Evolutionary conservation across 192 early-diverging fungal genomes (phyloP), one percentile per base, ranked within the genome.

Genomic region (Entomortierella parvispora): DNA sequence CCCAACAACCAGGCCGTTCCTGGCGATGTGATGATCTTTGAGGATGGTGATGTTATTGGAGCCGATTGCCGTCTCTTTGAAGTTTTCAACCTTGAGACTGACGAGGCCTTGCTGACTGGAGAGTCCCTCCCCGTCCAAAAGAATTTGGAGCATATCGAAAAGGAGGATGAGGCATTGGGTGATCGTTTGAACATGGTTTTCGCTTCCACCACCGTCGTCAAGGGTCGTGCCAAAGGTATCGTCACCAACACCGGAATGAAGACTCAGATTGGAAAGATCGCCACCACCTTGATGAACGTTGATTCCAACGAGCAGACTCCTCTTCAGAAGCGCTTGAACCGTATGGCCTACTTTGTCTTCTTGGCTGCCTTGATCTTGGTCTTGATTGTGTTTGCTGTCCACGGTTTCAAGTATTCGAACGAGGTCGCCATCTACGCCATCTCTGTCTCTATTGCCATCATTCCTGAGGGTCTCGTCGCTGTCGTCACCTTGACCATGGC

Each of bases 401-500:
- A 86, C 72, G 88, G 86, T 60, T 92, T 90, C 78, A 72, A 82
- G 9, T 67, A 90, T 58, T 82, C 64, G 32, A 82, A 81, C 45
- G 89, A 92, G 46, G 82, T 91, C 20, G 83, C 87, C 1, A 71
- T 92, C 31, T 92, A 92, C 61, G 96, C 93, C 28, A 89, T 97
- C 45, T 90, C 90, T 25, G 82, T 97, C 47, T 93, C 91, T 23
- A 95, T 98, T 62, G 90, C 94, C 6, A 91, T 96, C 31, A 95
- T 98, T 74, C 96, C 96, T 37, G 94, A 96, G 79, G 96, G 95
- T 60, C 85, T 97, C 22, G 89, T 98, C 44, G 95, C 95, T 22
- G 93, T 98, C 31, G 95, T 68, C 29, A 98, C 96, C 4, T 82
- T 98, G 55, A 95, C 95, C 43, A 95, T 96, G 90, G 93, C 94